These are phyloP conservation scores for Diaporthe sp. DNA, from an alignment of 2,329 filamentous ascomycete genomes.

Conservation along the genomic window DNA sequence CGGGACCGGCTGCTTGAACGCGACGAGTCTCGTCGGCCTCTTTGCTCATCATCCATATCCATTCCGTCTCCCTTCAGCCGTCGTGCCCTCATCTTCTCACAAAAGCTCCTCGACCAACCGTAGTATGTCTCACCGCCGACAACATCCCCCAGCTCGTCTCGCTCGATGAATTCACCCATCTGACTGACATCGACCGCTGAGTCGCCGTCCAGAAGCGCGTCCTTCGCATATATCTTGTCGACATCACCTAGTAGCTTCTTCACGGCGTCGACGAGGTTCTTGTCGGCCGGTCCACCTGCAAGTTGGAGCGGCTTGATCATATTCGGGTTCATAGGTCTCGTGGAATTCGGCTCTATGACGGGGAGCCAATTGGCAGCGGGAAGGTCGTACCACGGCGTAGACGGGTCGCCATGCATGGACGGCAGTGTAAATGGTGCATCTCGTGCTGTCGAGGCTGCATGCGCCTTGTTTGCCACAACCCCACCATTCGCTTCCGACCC, in stretches of 20 bases:
- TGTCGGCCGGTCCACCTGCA: constrained; percentile 76
- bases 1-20: constrained; percentile 49
- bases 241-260: constrained; percentile 78
- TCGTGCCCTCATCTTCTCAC: constrained; percentile 81
- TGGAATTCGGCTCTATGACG: constrained; percentile 82
- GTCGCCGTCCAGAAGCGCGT: constrained; percentile 58
- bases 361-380: constrained; percentile 87
- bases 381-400: constrained; percentile 83
- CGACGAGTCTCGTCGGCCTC: constrained; percentile 55
- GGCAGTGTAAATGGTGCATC: constrained; percentile 80
- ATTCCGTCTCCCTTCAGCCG: constrained; percentile 51
- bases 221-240: constrained; percentile 75
- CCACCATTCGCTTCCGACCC: neutral
- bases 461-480: constrained; percentile 58
- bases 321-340: constrained; percentile 78
- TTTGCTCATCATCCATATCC: constrained; percentile 45
- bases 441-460: constrained; percentile 46
- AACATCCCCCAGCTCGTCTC: constrained; percentile 76
- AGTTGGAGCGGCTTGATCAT: constrained; percentile 81
- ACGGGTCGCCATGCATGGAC: constrained; percentile 80
- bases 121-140: constrained; percentile 83
- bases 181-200: constrained; percentile 77
- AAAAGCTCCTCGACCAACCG: constrained; percentile 87
- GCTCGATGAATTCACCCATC: constrained; percentile 77
- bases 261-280: constrained; percentile 76